Base-by-base conservation (phyloP, 768 basidiomycete species). In the Boletus vinaceobasis region DNA sequence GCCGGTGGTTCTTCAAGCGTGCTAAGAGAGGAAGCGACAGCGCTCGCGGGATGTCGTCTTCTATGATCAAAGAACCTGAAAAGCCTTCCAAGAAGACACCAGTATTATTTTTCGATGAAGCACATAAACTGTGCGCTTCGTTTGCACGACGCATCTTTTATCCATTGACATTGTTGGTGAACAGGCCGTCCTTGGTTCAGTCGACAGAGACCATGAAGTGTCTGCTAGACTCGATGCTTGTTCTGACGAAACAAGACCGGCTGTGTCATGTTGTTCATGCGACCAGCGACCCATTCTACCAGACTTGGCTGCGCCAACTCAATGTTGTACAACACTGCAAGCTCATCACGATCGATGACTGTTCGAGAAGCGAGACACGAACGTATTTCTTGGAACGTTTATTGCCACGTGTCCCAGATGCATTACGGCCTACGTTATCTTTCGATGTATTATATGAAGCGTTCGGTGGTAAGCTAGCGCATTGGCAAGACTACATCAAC, bases 251-350 rank as follows among this genome's bases (percentile, higher is more conserved):
- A 73, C 91, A 93, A 68, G 90, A 92, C 64, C 76, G 87, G n/a
- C 70, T 93, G 14, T 88, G 87, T 63, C 88, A 91, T 63, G 85
- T 91, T 62, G 83, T 90, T 48, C 88, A 90, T 59, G 87, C 87
- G 6, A 88, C 88, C 5, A 89, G 87, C 61, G 88, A 92, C 60
- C 88, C 89, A 0, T 90, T 90, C 70, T 92, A 90, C 63, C 89
- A 90, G 60, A 88, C 85, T 13, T 90, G 87, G 88, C 75, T 92
- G 43, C 77, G 88, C 56, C 88, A 89, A 63, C 75, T 89, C 50
- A 89, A 88, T 57, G 80, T 90, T 47, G 86, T 87, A 77, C 87
- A 89, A 62, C 87, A 90, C 66, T 92, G 89, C 75, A 90, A 88
- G 82, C 85, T 92, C 50, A 78, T 93, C 57, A 87, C 88, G 3